Base-by-base conservation (phyloP, 129 eudicot species). In the Ambrosia trifida region DNA sequence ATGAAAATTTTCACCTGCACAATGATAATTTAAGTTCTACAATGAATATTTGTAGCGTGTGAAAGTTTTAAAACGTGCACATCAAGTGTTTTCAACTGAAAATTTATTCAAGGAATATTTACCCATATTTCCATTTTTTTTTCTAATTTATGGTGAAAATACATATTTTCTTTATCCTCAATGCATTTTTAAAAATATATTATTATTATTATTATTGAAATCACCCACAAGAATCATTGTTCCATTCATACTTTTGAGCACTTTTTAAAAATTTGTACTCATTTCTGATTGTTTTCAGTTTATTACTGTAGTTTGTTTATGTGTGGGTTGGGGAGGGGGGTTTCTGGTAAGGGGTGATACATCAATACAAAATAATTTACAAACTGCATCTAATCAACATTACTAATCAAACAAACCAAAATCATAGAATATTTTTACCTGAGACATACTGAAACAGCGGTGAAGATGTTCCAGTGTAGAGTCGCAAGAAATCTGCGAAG, bases 221-320 rank as follows among this genome's bases (percentile, higher is more conserved):
- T 45, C 56, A 41, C 24, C 46, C 68, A 31, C 59, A 57, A 76
- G 20, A 11, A 13, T 67, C 38, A 18, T 53, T 46, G 33, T 43
- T 67, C 60, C 51, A 66, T 38, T 68, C 45, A 33, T 56, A 56
- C 50, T 56, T 43, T n/a, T 38, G 53, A 52, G 40, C 40, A 66
- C 5, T 24, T 11, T 43, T 14, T 11, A 13, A 52, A 50, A 52
- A 2, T 11, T 28, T 17, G 10, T 56, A 43, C 16, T 43, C 30
- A 30, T 66, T 17, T 68, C 2, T 53, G n/a, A 57, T 28, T 43
- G 49, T 54, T 57, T 47, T 58, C 7, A 28, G 24, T 58, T 58
- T 58, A 16, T 24, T 24, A 60, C 3, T 18, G 31, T 61, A 32
- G 46, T 30, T 31, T 46, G n/a, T 46, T n/a, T 46, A 2, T 11